Percentiles rank a stretch among this genome's conserved stretches.
Conservation (phyloP, 2,329 filamentous ascomycete genomes). For the Penicillium sp. region DNA sequence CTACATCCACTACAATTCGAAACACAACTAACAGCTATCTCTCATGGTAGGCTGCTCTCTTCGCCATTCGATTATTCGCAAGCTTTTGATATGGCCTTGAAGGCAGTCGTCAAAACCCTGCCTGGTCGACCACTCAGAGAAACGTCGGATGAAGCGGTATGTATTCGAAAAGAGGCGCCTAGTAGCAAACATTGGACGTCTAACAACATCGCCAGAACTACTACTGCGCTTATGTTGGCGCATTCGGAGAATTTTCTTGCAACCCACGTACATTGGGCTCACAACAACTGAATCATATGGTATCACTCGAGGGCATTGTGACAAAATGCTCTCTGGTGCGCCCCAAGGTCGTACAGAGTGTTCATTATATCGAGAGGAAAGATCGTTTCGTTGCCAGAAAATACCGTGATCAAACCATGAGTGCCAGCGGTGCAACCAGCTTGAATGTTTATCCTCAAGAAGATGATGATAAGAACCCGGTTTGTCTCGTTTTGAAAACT, state of each 20-base stretch:
- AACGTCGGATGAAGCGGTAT: conserved; percentile 69
- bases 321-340: conserved; percentile 93
- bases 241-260: conserved; percentile 91
- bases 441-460: conserved; percentile 92
- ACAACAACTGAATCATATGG: conserved; percentile 89
- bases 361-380: conserved; percentile 89
- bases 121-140: conserved; percentile 74
- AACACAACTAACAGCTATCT: conserved; percentile 16
- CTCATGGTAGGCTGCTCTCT: conserved; percentile 59
- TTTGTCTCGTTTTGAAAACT: conserved; percentile 23
- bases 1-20: not conserved
- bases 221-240: conserved; percentile 96
- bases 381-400: conserved; percentile 84
- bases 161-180: conserved; percentile 11
- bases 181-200: not conserved
- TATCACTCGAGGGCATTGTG: conserved; percentile 95
- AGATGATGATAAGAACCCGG: conserved; percentile 86
- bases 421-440: conserved; percentile 77
- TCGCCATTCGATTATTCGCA: conserved; percentile 84
- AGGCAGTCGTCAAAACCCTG: conserved; percentile 79
- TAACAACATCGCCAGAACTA: conserved; percentile 52
- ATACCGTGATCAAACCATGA: conserved; percentile 97
- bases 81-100: conserved; percentile 87
- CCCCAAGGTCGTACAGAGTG: conserved; percentile 96
- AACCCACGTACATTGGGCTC: conserved; percentile 92